A percentile compares a stretch with the other conserved stretches of the same genome.
Conservation (phyloP, 2,329 filamentous ascomycete genomes). For the Talaromyces albobiverticillius region DNA sequence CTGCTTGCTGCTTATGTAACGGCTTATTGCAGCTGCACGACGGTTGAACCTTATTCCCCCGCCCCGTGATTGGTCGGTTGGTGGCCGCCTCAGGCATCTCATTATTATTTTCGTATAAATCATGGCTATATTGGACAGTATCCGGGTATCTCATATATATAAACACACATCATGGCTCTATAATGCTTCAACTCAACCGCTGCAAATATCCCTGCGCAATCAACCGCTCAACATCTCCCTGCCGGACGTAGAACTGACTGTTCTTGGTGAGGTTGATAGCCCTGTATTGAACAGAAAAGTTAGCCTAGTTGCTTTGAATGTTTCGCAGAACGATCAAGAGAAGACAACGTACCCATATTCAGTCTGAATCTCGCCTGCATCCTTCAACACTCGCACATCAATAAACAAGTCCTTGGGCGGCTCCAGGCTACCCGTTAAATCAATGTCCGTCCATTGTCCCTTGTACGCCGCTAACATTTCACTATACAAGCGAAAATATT, state of each 20-base stretch:
- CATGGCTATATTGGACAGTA: neutral
- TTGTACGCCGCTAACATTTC: conserved; percentile 95
- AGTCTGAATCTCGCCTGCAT: conserved; percentile 97
- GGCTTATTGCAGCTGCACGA: neutral
- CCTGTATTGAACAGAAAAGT: conserved; percentile 44
- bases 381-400: conserved; percentile 91
- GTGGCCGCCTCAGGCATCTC: too few species aligned
- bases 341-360: conserved; percentile 78
- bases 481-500: conserved; percentile 88
- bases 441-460: conserved; percentile 96
- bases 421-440: conserved; percentile 88
- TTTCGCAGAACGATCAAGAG: too few species aligned
- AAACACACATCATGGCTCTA: neutral
- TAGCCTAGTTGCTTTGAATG: too few species aligned
- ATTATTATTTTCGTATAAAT: too few species aligned
- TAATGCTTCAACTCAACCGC: conserved; percentile 66
- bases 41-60: neutral
- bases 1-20: too few species aligned
- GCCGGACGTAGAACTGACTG: conserved; percentile 94
- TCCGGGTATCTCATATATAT: neutral
- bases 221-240: conserved; percentile 90
- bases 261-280: conserved; percentile 97
- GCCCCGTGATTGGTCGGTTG: neutral
- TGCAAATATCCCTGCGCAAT: conserved; percentile 95
- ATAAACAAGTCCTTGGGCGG: conserved; percentile 96